phyloP scores from a whole-genome alignment of 2,329 filamentous ascomycete species.

The Thermoascus crustaceus region DNA sequence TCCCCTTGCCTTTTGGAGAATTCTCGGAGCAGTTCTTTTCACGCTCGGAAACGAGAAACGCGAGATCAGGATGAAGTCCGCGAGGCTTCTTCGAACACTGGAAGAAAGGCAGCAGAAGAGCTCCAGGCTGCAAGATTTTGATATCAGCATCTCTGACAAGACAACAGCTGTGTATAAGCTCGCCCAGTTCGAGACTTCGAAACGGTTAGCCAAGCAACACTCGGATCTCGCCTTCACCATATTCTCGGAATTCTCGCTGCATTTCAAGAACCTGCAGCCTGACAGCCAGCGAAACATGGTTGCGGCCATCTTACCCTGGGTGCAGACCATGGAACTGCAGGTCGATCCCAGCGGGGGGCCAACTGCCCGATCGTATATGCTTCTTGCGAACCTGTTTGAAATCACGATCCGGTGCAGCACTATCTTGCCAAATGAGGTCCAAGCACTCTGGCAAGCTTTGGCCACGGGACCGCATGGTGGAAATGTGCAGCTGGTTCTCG shows the following conservation, averaged over 20 bases:
- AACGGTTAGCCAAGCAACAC: constrained; percentile 79
- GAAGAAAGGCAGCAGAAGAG: constrained; percentile 77
- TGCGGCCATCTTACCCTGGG: constrained; percentile 89
- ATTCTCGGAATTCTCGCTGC: constrained; percentile 89
- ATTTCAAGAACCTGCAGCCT: constrained; percentile 79
- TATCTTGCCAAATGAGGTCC: constrained; percentile 88
- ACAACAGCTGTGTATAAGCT: constrained; percentile 97
- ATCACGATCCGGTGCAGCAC: constrained; percentile 90
- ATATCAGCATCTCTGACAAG: constrained; percentile 97
- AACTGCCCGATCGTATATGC: constrained; percentile 84
- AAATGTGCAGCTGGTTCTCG: constrained; percentile 87
- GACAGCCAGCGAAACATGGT: constrained; percentile 88
- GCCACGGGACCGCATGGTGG: constrained; percentile 87
- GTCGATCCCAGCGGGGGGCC: constrained; percentile 86
- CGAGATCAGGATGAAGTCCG: constrained; percentile 80
- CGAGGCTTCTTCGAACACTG: constrained; percentile 67
- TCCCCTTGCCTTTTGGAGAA: constrained; percentile 79
- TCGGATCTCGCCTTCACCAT: constrained; percentile 84
- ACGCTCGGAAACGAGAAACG: constrained; percentile 88
- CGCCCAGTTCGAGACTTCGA: constrained; percentile 93
- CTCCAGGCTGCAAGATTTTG: constrained; percentile 91
- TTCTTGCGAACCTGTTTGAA: constrained; percentile 89
- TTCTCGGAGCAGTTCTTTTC: constrained; percentile 79
- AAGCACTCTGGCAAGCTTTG: constrained; percentile 93
- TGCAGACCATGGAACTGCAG: constrained; percentile 87